Conservation (phyloP, 352 stramenopile species). For the Globisporangium acanthophoron region DNA sequence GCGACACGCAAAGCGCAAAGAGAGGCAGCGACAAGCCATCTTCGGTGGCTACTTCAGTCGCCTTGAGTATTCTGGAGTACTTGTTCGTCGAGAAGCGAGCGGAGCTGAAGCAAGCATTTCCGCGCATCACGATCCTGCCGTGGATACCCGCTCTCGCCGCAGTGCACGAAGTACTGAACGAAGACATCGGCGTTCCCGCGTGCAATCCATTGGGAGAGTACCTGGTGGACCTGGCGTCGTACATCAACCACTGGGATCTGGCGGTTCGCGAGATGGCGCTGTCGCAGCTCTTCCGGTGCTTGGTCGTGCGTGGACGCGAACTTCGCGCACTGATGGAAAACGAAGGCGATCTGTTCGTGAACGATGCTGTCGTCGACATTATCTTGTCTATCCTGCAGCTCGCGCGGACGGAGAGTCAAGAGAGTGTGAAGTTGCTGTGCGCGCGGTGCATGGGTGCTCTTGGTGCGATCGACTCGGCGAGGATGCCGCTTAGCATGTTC, state of each 20-base stretch:
- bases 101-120: slow-evolving; percentile 59
- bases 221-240: slow-evolving; percentile 45
- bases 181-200: slow-evolving; percentile 55
- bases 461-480: slow-evolving; percentile 72
- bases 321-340: slow-evolving; percentile 65
- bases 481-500: slow-evolving; percentile 65
- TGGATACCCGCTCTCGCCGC: slow-evolving; percentile 61
- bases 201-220: slow-evolving; percentile 39
- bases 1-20: background rate
- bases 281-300: slow-evolving; percentile 52
- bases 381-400: slow-evolving; percentile 68
- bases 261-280: slow-evolving; percentile 76
- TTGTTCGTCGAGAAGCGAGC: slow-evolving; percentile 65
- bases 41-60: slow-evolving; percentile 7
- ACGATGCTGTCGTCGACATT: slow-evolving; percentile 45
- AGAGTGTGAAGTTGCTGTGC: slow-evolving; percentile 64
- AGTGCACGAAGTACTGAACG: slow-evolving; percentile 46
- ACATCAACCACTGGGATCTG: slow-evolving; percentile 76
- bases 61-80: slow-evolving; percentile 48
- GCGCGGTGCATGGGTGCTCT: slow-evolving; percentile 70
- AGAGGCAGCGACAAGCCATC: background rate
- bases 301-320: slow-evolving; percentile 59
- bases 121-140: slow-evolving; percentile 62
- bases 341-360: slow-evolving; percentile 62
- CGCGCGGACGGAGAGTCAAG: slow-evolving; percentile 52